phyloP scores from a whole-genome alignment of 2,329 filamentous ascomycete genomes.

The Microsporum ferrugineum region DNA sequence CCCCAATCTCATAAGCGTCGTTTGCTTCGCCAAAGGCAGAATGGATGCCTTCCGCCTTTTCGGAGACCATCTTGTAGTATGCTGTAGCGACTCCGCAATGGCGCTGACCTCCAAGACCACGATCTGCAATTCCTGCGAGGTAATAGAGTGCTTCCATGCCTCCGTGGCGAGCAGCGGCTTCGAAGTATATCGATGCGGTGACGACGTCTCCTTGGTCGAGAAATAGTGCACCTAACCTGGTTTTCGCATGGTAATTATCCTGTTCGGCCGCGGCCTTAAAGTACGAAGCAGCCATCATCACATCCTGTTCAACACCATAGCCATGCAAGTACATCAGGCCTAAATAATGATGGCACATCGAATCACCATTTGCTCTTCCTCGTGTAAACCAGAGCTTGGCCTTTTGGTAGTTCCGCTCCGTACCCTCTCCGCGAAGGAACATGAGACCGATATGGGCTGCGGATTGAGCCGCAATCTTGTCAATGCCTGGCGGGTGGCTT shows the following conservation, averaged over 20 bases:
- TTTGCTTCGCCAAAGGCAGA: conserved; percentile 78
- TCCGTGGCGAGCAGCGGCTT: conserved; percentile 68
- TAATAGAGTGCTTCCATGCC: conserved; percentile 89
- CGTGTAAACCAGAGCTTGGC: conserved; percentile 76
- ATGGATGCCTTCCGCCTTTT: conserved; percentile 59
- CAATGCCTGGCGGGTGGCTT: conserved; percentile 57
- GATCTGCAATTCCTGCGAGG: conserved; percentile 72
- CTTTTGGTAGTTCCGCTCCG: conserved; percentile 63
- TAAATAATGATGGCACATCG: conserved; percentile 72
- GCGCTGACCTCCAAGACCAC: conserved; percentile 67
- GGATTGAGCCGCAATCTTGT: conserved; percentile 69
- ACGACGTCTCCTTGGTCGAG: conserved; percentile 78
- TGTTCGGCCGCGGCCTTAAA: conserved; percentile 73
- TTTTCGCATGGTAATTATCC: conserved; percentile 68
- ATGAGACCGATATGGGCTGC: conserved; percentile 82
- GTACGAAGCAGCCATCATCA: conserved; percentile 59
- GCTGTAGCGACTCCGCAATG: conserved; percentile 64
- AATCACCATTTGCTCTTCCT: conserved; percentile 62
- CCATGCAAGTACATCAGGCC: conserved; percentile 76
- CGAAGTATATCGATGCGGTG: conserved; percentile 74
- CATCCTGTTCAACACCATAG: conserved; percentile 58
- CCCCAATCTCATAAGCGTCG: conserved; percentile 64
- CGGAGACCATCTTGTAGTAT: conserved; percentile 73
- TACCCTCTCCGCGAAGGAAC: conserved; percentile 77
- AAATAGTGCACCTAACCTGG: conserved; percentile 71